Evolutionary conservation across 2,329 filamentous ascomycete species (phyloP).

Genomic region (Phyllosticta capitalensis): DNA sequence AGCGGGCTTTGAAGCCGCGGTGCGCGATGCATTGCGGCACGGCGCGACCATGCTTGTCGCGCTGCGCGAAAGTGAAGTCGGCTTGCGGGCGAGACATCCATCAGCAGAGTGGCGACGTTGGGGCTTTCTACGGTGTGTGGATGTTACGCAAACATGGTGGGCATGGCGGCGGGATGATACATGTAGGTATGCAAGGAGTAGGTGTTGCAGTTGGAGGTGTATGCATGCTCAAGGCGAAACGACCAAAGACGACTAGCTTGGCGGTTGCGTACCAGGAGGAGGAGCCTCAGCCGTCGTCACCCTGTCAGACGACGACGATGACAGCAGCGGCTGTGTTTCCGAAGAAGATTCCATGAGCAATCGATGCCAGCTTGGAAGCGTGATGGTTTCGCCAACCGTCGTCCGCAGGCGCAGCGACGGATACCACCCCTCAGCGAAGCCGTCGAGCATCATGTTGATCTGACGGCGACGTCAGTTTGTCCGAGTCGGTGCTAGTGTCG

Average conservation of each 20-base stretch:
- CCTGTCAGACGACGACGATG: not conserved
- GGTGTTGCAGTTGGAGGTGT: not conserved
- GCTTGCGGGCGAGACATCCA: slow-evolving; percentile 13
- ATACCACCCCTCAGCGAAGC: not conserved
- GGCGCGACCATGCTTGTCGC: slow-evolving; percentile 24
- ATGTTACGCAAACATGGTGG: not conserved
- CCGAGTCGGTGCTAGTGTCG: not conserved
- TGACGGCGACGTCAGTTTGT: not conserved
- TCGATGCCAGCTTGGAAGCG: not conserved
- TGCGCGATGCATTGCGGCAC: slow-evolving; percentile 68
- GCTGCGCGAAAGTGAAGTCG: slow-evolving; percentile 25
- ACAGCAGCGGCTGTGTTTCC: slow-evolving; percentile 3
- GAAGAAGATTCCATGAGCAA: slow-evolving; percentile 1
- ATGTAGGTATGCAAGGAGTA: not conserved
- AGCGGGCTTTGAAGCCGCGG: slow-evolving; percentile 66
- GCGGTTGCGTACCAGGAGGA: not conserved
- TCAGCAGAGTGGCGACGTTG: not conserved
- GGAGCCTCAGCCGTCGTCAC: not conserved
- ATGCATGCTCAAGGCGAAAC: not conserved
- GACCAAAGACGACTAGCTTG: not conserved
- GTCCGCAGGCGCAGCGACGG: slow-evolving; percentile 1
- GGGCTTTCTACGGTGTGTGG: not conserved
- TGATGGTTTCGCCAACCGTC: not conserved
- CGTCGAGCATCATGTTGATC: not conserved
- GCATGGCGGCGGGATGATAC: not conserved